Evolutionary conservation across 108 stramenopile species (phyloP).

Genomic region (Nitzschia sp.): DNA sequence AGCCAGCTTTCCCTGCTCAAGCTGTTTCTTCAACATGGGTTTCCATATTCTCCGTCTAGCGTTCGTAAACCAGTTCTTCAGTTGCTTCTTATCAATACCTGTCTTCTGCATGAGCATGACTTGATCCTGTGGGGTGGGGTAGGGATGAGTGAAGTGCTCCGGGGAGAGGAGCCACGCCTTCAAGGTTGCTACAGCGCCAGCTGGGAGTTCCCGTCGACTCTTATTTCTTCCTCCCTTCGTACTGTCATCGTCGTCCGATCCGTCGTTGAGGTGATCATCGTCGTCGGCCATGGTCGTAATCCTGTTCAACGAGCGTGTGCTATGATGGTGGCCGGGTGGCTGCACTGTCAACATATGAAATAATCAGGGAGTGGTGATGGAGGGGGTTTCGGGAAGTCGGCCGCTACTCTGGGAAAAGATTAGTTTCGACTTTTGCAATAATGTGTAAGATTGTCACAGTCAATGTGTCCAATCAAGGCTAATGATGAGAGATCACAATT

Average conservation of each 20-base stretch:
- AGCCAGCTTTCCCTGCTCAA: conserved; percentile 84
- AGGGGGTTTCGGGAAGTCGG: not conserved
- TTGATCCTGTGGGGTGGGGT: conserved; percentile 92
- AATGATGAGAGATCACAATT: no score
- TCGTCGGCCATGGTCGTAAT: conserved; percentile 13
- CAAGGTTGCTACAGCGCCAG: conserved; percentile 86
- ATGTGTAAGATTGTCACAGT: not conserved
- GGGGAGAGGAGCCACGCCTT: conserved; percentile 91
- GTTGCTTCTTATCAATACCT: conserved; percentile 93
- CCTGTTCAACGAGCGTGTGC: conserved; percentile 4
- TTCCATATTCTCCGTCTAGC: conserved; percentile 95
- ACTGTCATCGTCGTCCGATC: conserved; percentile 40
- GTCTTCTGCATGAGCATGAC: conserved; percentile 92
- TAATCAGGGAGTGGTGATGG: not conserved
- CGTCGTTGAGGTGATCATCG: conserved; percentile 1
- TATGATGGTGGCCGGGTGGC: conserved; percentile 6
- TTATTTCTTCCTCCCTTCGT: conserved; percentile 49
- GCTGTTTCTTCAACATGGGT: conserved; percentile 91
- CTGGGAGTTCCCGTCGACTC: conserved; percentile 88
- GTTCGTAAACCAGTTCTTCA: conserved; percentile 97
- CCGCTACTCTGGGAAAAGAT: not conserved
- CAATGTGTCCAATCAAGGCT: no score
- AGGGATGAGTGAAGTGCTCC: conserved; percentile 92
- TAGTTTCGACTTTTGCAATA: not conserved
- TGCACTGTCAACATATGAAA: conserved; percentile 25